A percentile compares a stretch with the other conserved stretches of the same genome.
phyloP scores from a whole-genome alignment of 2,329 filamentous ascomycete species.

The Diaporthe aspalathi region DNA sequence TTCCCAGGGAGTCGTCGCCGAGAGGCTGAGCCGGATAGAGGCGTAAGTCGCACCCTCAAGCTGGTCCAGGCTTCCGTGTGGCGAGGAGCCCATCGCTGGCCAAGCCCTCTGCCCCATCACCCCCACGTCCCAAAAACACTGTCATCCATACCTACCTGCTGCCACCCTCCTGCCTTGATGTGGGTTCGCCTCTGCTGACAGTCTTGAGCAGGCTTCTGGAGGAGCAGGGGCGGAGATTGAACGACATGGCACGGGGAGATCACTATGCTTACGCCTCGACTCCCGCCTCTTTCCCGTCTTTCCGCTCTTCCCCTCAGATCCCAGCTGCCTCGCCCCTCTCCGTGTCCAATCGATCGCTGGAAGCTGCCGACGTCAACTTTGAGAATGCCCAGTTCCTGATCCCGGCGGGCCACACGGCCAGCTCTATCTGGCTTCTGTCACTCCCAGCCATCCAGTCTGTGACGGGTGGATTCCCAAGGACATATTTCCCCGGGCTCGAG shows the following conservation, averaged over 20 bases:
- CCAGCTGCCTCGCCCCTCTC: conserved; percentile 37
- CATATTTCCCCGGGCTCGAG: conserved; percentile 51
- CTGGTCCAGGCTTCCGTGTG: conserved; percentile 40
- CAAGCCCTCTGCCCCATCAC: not conserved
- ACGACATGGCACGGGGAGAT: conserved; percentile 36
- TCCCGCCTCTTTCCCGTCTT: conserved; percentile 30
- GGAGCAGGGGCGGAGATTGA: conserved; percentile 43
- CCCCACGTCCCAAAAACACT: not conserved
- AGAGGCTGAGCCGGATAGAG: conserved; percentile 54
- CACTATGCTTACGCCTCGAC: conserved; percentile 21
- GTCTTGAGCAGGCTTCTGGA: conserved; percentile 41
- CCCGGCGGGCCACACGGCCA: conserved; percentile 49
- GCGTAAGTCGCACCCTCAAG: conserved; percentile 37
- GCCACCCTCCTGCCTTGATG: conserved; percentile 44
- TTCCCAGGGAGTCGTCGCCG: conserved; percentile 49
- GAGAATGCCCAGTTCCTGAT: conserved; percentile 52
- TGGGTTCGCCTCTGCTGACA: conserved; percentile 39
- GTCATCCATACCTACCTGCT: conserved; percentile 36
- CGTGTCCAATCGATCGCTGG: conserved; percentile 34
- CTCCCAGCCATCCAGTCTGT: conserved; percentile 49
- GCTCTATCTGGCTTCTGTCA: conserved; percentile 49
- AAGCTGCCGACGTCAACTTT: conserved; percentile 42
- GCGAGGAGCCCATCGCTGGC: conserved; percentile 42
- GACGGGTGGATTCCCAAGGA: conserved; percentile 48
- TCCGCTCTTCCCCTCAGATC: conserved; percentile 33